phyloP scores from a whole-genome alignment of 805 yeast genomes.

The Hanseniaspora osmophila region DNA sequence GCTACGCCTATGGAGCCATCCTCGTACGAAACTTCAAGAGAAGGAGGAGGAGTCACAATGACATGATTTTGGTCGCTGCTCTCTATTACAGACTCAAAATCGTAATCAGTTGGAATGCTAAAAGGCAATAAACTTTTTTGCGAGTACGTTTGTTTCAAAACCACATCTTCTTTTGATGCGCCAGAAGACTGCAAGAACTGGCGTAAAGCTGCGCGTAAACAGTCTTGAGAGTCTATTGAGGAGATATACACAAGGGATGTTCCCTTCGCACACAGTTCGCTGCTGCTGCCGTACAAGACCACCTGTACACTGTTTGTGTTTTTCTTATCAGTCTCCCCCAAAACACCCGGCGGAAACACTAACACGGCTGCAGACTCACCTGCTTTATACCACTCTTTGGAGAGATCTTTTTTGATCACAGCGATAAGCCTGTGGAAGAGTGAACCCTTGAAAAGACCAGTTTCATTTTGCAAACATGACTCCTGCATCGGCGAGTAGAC shows the following conservation, averaged over 20 bases:
- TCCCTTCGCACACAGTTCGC: conserved; percentile 78
- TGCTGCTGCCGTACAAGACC: conserved; percentile 71
- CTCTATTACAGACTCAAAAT: no score
- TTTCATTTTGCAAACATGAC: no score
- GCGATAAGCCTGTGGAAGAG: conserved; percentile 21
- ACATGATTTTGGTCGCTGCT: no score
- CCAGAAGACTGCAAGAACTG: no score
- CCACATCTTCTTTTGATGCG: no score
- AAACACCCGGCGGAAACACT: conserved; percentile 79
- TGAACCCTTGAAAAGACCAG: no score
- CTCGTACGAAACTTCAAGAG: no score
- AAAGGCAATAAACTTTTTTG: no score
- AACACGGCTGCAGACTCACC: conserved; percentile 77
- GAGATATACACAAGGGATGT: conserved; percentile 85
- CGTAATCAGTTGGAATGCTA: no score
- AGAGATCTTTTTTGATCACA: conserved; percentile 46
- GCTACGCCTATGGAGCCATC: no score
- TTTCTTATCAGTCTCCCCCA: conserved; percentile 31
- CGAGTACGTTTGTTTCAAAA: no score
- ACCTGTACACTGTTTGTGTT: conserved; percentile 74
- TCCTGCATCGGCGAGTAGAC: conserved; percentile 37
- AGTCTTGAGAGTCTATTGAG: conserved; percentile 57
- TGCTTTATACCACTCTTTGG: conserved; percentile 83
- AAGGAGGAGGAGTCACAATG: no score
- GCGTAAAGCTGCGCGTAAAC: conserved; percentile 67